Percentiles rank a stretch among this genome's conserved stretches.
Conservation (phyloP, 2,329 filamentous ascomycete species). For the Botrytis porri region DNA sequence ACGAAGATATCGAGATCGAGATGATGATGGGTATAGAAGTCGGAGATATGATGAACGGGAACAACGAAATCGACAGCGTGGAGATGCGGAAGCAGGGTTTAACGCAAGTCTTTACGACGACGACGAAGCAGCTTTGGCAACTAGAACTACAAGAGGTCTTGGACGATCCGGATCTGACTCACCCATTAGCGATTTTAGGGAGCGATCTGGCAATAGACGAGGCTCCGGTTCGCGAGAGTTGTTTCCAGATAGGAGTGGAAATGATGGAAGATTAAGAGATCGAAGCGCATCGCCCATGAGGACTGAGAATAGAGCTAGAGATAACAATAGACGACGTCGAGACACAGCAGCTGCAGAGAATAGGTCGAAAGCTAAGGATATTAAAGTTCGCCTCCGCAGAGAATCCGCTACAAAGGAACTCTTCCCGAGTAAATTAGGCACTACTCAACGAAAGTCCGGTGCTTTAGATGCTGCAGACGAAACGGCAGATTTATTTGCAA, state of each 20-base stretch:
- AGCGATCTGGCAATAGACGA: conserved; percentile 15
- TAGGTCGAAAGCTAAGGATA: conserved; percentile 45
- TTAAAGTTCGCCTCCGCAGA: conserved; percentile 40
- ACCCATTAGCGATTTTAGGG: conserved; percentile 36
- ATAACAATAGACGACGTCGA: conserved; percentile 36
- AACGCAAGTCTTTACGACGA: conserved; percentile 84
- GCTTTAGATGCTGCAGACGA: conserved; percentile 54
- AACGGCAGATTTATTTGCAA: conserved; percentile 50
- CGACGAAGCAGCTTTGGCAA: conserved; percentile 42
- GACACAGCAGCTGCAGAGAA: conserved; percentile 39
- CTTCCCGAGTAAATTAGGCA: conserved; percentile 49
- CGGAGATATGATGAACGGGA: conserved; percentile 45
- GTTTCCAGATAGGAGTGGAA: conserved; percentile 47
- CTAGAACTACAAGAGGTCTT: conserved; percentile 36
- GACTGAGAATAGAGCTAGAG: conserved; percentile 39
- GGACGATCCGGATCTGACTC: conserved; percentile 37
- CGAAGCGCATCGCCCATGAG: conserved; percentile 38
- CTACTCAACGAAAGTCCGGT: conserved; percentile 47
- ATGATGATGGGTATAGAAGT: conserved; percentile 44
- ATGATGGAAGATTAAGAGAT: conserved; percentile 36
- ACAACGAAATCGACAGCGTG: conserved; percentile 42
- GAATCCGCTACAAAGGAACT: conserved; percentile 46
- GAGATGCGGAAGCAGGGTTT: conserved; percentile 57
- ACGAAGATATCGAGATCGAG: conserved; percentile 61
- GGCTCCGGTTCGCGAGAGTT: conserved; percentile 52